Evolutionary conservation across 257 asterid species (phyloP).

Genomic region (Capsicum pubescens): DNA sequence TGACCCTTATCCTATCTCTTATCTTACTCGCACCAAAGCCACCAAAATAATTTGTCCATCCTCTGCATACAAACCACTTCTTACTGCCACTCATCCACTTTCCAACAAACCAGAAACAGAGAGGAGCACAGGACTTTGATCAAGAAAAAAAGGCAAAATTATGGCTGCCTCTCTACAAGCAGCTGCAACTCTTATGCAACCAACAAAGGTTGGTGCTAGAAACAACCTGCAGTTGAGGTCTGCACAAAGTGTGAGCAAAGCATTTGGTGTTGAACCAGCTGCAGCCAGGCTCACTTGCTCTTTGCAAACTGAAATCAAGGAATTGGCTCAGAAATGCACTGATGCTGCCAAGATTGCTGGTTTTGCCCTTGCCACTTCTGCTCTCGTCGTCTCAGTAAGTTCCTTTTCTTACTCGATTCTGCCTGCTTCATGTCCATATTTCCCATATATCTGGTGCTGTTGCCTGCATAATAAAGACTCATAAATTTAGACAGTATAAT

Average conservation of each 20-base stretch:
- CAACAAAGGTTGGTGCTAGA: constrained; percentile 71
- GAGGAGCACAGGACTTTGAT: not conserved
- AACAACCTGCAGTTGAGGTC: constrained; percentile 67
- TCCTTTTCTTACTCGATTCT: not conserved
- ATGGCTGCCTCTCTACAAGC: constrained; percentile 95
- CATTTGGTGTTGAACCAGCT: constrained; percentile 69
- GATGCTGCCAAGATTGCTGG: constrained; percentile 98
- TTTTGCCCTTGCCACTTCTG: constrained; percentile 97
- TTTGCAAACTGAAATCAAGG: constrained; percentile 77
- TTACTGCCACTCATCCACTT: constrained; percentile 29
- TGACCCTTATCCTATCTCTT: constrained; percentile 73
- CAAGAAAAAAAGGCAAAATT: constrained; percentile 21
- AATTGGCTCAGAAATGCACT: constrained; percentile 73
- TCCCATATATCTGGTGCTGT: not conserved
- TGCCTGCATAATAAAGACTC: constrained; percentile 2
- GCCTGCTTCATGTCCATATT: not conserved
- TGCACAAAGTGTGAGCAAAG: constrained; percentile 52
- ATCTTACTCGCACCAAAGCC: constrained; percentile 59
- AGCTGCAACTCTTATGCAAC: constrained; percentile 91
- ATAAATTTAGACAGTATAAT: not conserved
- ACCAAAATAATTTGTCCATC: constrained; percentile 41
- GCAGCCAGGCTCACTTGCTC: constrained; percentile 71
- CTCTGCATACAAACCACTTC: constrained; percentile 27
- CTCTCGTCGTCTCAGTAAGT: constrained; percentile 83
- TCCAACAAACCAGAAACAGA: constrained; percentile 26